Evolutionary conservation across 1,139 yeast genomes (phyloP), one percentile per base, ranked within the genome.

Genomic region (Debaryomycetaceae sp.): DNA sequence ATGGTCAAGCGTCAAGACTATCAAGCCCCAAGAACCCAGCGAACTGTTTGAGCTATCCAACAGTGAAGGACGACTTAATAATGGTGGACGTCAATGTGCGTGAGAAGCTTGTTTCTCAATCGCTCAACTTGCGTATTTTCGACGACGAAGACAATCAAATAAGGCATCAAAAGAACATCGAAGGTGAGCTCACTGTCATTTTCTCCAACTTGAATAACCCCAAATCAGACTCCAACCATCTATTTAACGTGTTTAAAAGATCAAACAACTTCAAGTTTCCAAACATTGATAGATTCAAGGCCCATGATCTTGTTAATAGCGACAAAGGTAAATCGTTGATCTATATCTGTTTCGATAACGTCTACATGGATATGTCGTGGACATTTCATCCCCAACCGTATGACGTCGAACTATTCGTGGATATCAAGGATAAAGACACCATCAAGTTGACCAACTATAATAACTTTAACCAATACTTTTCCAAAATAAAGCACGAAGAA

Each of bases 361-460:
- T 72, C 34, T 73, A 66, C 54, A 56, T 56, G 42, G 79, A 74
- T 52, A 66, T 66, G 50, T 68, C 75, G 11, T 74, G 78, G 78
- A 64, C 75, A 22, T 74, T 71, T 52, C 54, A 57, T 20, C 72
- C 76, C 5, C 47, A 50, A 34, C 38, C 54, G 3, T 58, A 61
- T 38, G 76, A 74, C 40, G 57, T 74, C 17, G 67, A 67, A 46
- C 43, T 73, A 35, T 53, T 46, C 11, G 75, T 73, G 13, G 65
- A 66, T 41, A 63, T 73, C 44, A 63, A 71, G 48, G 67, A 67
- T 49, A 60, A 65, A 49, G 57, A 62, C 8, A 53, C 68, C 6
- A 57, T 72, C 51, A 58, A 60, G 44, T 52, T 58, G 36, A 68
- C 76, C 4, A 67, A 74, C 55, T 74, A 72, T 54, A 60, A 63